Evolutionary conservation across 768 basidiomycete genomes (phyloP).

Genomic region (Podaxis pistillaris): DNA sequence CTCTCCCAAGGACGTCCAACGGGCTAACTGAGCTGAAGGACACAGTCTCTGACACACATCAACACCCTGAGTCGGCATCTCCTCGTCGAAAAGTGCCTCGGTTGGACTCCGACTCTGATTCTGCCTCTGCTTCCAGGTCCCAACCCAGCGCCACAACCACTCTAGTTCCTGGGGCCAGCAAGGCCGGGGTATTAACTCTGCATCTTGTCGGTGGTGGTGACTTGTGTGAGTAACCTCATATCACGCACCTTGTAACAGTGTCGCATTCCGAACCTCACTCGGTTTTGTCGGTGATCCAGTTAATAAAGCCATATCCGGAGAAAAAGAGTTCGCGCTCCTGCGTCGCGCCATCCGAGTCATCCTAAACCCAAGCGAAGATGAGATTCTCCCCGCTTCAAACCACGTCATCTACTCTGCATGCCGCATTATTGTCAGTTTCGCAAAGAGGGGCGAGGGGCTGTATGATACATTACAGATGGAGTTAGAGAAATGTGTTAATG

Average conservation of each 20-base stretch:
- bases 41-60: slow-evolving; percentile 27
- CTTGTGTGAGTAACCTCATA: neutral
- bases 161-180: slow-evolving; percentile 4
- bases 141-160: slow-evolving; percentile 24
- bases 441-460: slow-evolving; percentile 53
- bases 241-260: no score
- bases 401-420: slow-evolving; percentile 60
- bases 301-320: slow-evolving; percentile 24
- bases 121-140: slow-evolving; percentile 62
- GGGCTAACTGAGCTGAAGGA: slow-evolving; percentile 45
- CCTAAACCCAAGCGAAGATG: slow-evolving; percentile 27
- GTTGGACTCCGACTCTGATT: slow-evolving; percentile 64
- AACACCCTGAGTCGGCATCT: slow-evolving; percentile 47
- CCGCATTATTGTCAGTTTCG: slow-evolving; percentile 50
- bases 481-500: slow-evolving; percentile 52
- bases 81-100: slow-evolving; percentile 70
- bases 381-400: slow-evolving; percentile 45
- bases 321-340: slow-evolving; percentile 29
- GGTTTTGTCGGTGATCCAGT: slow-evolving; percentile 6
- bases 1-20: slow-evolving; percentile 49
- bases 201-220: slow-evolving; percentile 33
- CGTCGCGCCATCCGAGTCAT: slow-evolving; percentile 37
- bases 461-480: slow-evolving; percentile 59
- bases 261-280: neutral
- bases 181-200: slow-evolving; percentile 1